Evolutionary conservation across 345 rosid species (phyloP).

Genomic region (Abelmoschus esculentus): DNA sequence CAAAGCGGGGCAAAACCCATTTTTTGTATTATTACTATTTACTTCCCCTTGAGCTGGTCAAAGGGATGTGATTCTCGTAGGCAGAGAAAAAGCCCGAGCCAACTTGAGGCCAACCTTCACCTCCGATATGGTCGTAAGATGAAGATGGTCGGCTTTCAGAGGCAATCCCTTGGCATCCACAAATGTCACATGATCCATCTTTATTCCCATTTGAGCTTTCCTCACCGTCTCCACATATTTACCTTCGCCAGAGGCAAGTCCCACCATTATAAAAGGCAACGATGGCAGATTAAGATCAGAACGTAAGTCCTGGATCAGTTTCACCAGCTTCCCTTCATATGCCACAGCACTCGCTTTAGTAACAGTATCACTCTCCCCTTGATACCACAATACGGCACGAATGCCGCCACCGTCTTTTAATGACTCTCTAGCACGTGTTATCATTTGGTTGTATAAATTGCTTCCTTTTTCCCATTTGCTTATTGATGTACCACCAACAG

Average conservation of each 20-base stretch:
- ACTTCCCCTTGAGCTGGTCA: too few species aligned
- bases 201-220: neutral
- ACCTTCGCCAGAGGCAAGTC: slow-evolving; percentile 54
- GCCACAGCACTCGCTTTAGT: slow-evolving; percentile 36
- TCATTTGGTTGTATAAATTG: slow-evolving; percentile 40
- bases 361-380: slow-evolving; percentile 71
- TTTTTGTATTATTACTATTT: too few species aligned
- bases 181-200: neutral
- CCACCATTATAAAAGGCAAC: slow-evolving; percentile 55
- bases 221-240: slow-evolving; percentile 37
- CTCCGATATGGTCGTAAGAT: slow-evolving; percentile 61
- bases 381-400: slow-evolving; percentile 68
- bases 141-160: slow-evolving; percentile 46
- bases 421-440: slow-evolving; percentile 39
- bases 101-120: slow-evolving; percentile 54
- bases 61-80: neutral
- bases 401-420: slow-evolving; percentile 36
- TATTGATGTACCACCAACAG: slow-evolving; percentile 70
- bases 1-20: too few species aligned
- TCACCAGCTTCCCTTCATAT: slow-evolving; percentile 40
- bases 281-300: slow-evolving; percentile 48
- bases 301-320: slow-evolving; percentile 44
- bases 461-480: slow-evolving; percentile 61
- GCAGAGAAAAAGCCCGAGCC: slow-evolving; percentile 34
- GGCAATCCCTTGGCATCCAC: slow-evolving; percentile 5